Conservation (phyloP, 192 early-diverging fungal genomes). For the Physocladia obscura region DNA sequence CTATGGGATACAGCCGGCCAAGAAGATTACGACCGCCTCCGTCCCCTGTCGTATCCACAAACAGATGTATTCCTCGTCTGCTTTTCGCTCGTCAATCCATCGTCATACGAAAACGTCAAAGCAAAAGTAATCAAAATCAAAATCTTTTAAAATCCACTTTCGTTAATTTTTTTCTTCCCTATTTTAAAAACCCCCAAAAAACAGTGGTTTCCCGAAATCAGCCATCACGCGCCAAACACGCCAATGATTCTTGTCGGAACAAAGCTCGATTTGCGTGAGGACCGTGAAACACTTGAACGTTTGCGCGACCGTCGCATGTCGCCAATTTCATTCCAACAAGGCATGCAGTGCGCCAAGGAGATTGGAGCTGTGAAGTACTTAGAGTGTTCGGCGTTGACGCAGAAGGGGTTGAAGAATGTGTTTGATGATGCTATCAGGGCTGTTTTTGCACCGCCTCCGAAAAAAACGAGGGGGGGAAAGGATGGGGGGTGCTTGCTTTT, state of each 20-base stretch:
- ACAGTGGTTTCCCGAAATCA: conserved; percentile 93
- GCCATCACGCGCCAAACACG: conserved; percentile 91
- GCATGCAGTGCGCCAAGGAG: conserved; percentile 84
- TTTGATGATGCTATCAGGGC: conserved; percentile 97
- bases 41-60: too few species aligned
- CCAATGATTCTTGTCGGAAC: conserved; percentile 94
- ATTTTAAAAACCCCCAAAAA: neutral
- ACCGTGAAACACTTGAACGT: conserved; percentile 84
- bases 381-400: conserved; percentile 96
- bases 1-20: conserved; percentile 99
- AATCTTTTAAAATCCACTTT: conserved; percentile 20
- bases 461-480: conserved; percentile 61
- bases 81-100: too few species aligned
- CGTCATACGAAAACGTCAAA: conserved; percentile 96
- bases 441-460: conserved; percentile 73
- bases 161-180: neutral
- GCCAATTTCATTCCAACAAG: conserved; percentile 86
- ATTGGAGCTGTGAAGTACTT: conserved; percentile 89
- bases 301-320: conserved; percentile 81
- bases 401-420: too few species aligned
- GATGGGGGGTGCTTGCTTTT: conserved; percentile 70
- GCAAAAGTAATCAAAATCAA: conserved; percentile 90
- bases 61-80: too few species aligned
- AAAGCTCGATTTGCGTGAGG: conserved; percentile 96
- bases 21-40: too few species aligned